Base-by-base conservation (phyloP, 2,329 filamentous ascomycete species). In the Botrytis squamosa region DNA sequence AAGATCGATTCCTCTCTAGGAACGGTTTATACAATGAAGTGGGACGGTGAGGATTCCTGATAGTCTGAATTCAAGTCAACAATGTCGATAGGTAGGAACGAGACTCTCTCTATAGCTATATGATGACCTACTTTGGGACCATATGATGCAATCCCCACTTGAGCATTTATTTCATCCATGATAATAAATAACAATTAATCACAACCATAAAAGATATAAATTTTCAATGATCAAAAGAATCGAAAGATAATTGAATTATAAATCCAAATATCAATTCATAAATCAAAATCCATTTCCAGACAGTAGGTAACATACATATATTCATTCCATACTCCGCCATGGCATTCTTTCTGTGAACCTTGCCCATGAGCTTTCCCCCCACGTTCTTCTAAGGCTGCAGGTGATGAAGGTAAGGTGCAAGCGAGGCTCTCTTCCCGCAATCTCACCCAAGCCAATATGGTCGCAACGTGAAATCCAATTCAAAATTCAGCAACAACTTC, bases 331-430 rank as follows among this genome's bases (percentile, higher is more conserved):
- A 9, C 4, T 10, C 18, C 8, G 38, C 33, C 33, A 67, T 38
- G 20, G 64, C 42, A 52, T 71, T 64, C 69, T 55, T 33, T 40
- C 33, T 46, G 5, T 25, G 20, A 18, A 40, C 60, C 38, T 63
- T 42, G 46, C 18, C 42, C 63, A 29, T 40, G 29, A 67, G 46
- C 66, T 42, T 69, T 44, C 72, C 66, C 75, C 74, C 74, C 75
- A 75, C 64, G 66, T 75, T 74, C 71, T 70, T 68, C 36, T 65
- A 73, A 74, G 71, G 60, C 71, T 70, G 71, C 65, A 70, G 64
- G 38, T 69, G 22, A n/a, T 46, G 59, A 46, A 55, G 63, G 71
- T 60, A 60, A 68, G 46, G 72, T 63, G 55, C 72, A 73, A 74
- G 71, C 73, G 73, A 74, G 62, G 29, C 71, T 68, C n/a, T 55